Evolutionary conservation across 768 basidiomycete genomes (phyloP), one percentile per base, ranked within the genome.

Genomic region (Xerocomellus dryophilus): DNA sequence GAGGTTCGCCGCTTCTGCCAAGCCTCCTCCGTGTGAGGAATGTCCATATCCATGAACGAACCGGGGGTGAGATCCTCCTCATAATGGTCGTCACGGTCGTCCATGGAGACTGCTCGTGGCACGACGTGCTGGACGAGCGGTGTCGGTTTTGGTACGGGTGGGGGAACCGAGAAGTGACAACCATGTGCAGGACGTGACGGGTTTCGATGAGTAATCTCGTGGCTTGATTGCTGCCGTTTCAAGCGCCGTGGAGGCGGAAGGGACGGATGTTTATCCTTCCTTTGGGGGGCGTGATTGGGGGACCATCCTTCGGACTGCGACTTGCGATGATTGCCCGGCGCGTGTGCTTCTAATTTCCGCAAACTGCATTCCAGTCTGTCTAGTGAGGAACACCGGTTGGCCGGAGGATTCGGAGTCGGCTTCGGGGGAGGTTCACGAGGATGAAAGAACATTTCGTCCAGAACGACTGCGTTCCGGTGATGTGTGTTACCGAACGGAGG

Each of bases 11-110:
- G 60, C 34, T 64, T 56, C 21, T 38, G 45, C 34, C 40, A 43
- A 20, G 48, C 40, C 39, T 50, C 47, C 10, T 45, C 50, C n/a
- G 27, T 4, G 17, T 43, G 57, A 27, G 63, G 54, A 50, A 66
- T 53, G 23, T 72, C 71, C 69, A 70, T 70, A 27, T 70, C 69
- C 68, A 70, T 72, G 55, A 70, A 70, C 2, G 69, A 70, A 20
- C 47, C 43, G 4, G 65, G 55, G 2, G 50, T 59, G 14, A 5
- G 48, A 34, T 52, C 47, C 39, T 50, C 51, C 6, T 42, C 47
- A 7, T 14, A n/a, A 18, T 12, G 32, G 15, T 50, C 39, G 35
- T 56, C 32, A 14, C 32, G 32, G 32, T 34, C 47, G 29, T 48
- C 35, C 47, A 43, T 42, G 29, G 50, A 15, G 3, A 27, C 43